These are phyloP conservation scores for Diplocarpon mali DNA, from an alignment of 2,329 filamentous ascomycete genomes.

Conservation along the genomic window DNA sequence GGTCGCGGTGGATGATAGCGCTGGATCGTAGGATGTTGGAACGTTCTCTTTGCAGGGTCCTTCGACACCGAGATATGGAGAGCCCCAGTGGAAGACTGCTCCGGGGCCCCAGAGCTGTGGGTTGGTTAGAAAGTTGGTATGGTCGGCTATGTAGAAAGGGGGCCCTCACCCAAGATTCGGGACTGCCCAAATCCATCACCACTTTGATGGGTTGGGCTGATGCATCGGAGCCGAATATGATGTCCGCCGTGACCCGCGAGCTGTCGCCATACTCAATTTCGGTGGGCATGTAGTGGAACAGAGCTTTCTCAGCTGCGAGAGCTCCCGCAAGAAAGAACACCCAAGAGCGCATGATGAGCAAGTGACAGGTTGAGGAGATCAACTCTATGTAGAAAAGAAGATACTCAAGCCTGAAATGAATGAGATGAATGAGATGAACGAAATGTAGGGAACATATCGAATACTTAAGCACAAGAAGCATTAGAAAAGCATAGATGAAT, in stretches of 20 bases:
- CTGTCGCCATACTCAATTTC: conserved; percentile 12
- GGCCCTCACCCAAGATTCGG: conserved; percentile 13
- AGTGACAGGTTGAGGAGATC: no score
- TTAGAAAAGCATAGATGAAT: no score
- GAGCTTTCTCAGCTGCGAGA: background rate
- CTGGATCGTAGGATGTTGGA: conserved; percentile 8
- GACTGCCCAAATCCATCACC: conserved; percentile 15
- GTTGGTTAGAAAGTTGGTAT: background rate
- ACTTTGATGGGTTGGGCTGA: conserved; percentile 6
- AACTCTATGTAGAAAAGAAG: no score
- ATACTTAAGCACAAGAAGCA: no score
- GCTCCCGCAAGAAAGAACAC: background rate
- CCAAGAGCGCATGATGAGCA: no score
- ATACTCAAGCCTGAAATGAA: no score
- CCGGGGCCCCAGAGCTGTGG: conserved; percentile 10
- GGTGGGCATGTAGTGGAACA: conserved; percentile 13
- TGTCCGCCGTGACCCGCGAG: conserved; percentile 12
- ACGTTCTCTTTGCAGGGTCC: conserved; percentile 14
- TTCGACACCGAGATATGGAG: conserved; percentile 8
- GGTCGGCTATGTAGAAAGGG: background rate
- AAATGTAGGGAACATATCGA: no score
- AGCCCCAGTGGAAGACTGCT: conserved; percentile 14
- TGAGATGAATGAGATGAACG: no score
- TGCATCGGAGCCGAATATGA: conserved; percentile 10
- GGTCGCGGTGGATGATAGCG: conserved; percentile 6